Percentiles rank a stretch among this genome's conserved stretches.
phyloP scores from a whole-genome alignment of 768 basidiomycete genomes.

The Russula sp. region DNA sequence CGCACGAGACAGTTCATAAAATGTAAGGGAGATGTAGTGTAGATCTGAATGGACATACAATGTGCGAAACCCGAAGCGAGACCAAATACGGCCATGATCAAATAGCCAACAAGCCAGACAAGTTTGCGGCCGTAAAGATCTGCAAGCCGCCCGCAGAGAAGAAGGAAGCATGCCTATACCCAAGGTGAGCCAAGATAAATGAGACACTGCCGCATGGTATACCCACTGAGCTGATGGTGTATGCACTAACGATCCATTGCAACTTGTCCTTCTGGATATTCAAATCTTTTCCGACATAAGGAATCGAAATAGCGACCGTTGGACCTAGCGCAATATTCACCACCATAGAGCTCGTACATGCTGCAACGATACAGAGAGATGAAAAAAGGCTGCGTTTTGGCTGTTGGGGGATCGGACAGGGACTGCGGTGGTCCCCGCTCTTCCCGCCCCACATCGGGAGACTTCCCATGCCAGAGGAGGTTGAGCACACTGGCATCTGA shows the following conservation, averaged over 20 bases:
- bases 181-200: not conserved
- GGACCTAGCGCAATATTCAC: conserved; percentile 28
- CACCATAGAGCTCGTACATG: conserved; percentile 31
- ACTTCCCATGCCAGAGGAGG: not conserved
- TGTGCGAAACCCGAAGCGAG: conserved; percentile 60
- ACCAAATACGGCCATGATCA: conserved; percentile 48
- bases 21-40: not conserved
- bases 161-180: conserved; percentile 64
- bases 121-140: conserved; percentile 74
- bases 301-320: conserved; percentile 28
- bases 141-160: conserved; percentile 73
- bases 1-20: not conserved
- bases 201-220: not conserved
- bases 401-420: not conserved
- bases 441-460: not conserved
- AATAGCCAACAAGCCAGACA: conserved; percentile 56
- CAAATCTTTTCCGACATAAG: conserved; percentile 35
- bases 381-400: conserved; percentile 3
- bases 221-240: conserved; percentile 59
- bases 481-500: not conserved
- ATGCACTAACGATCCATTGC: conserved; percentile 66
- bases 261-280: conserved; percentile 45
- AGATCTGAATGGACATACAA: conserved; percentile 31
- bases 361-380: conserved; percentile 25
- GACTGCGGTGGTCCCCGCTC: not conserved